These are phyloP conservation scores for Panicum hallii DNA, from an alignment of 202 grass and related monocot genomes.

Conservation along the genomic window DNA sequence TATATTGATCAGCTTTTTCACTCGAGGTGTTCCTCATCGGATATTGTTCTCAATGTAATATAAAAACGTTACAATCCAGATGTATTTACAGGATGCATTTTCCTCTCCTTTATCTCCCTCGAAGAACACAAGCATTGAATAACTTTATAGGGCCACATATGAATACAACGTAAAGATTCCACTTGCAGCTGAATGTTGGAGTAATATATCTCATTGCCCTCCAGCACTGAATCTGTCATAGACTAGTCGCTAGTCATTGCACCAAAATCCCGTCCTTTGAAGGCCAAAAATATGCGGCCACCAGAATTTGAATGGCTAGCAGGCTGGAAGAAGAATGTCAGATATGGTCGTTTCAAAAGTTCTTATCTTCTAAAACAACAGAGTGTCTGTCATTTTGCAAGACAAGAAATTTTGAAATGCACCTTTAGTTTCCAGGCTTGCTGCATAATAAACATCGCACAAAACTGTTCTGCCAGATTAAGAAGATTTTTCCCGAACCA, in stretches of 20 bases:
- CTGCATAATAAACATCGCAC: not conserved
- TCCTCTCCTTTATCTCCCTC: not conserved
- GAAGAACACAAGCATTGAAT: not conserved
- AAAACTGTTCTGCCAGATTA: constrained; percentile 6
- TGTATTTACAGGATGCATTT: not conserved
- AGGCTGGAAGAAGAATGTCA: not conserved
- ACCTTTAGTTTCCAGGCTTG: not conserved
- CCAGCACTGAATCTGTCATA: not conserved
- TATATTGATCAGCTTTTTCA: not conserved
- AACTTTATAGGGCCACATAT: not conserved
- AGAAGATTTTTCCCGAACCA: constrained; percentile 22
- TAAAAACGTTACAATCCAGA: not conserved
- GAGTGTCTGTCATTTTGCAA: not conserved
- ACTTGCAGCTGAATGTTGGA: constrained; percentile 6
- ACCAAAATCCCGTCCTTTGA: constrained; percentile 15
- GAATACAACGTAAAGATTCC: constrained; percentile 13
- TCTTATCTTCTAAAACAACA: not conserved
- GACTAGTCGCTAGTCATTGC: not conserved
- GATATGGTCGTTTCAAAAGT: not conserved
- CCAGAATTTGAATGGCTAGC: constrained; percentile 1
- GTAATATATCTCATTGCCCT: not conserved
- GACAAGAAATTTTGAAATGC: constrained; percentile 2
- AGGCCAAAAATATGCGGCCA: constrained; percentile 28
- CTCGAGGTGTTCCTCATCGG: not conserved
- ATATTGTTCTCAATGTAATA: not conserved